These are phyloP conservation scores for Sphagnum magellanicum DNA, from an alignment of 228 moss, liverwort and hornwort genomes.

Conservation along the genomic window DNA sequence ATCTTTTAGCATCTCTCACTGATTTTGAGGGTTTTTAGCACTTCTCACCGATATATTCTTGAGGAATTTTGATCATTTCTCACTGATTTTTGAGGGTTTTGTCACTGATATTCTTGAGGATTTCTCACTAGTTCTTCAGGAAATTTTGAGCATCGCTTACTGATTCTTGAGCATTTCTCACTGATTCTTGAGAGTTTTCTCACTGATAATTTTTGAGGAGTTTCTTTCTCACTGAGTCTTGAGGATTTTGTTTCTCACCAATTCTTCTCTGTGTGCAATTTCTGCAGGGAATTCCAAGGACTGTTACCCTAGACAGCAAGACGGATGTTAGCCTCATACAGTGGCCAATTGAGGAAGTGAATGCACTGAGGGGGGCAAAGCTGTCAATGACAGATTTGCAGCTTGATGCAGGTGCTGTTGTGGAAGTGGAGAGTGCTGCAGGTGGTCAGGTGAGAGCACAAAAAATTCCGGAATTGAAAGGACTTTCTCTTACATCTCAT, in stretches of 20 bases:
- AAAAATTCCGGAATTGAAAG: too few species aligned
- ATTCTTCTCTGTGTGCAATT: too few species aligned
- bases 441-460: constrained; percentile 30
- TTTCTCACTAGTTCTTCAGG: constrained; percentile 36
- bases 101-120: constrained; percentile 20
- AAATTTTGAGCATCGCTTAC: background rate
- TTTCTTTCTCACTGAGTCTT: too few species aligned
- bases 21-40: constrained; percentile 2
- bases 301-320: background rate
- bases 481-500: background rate
- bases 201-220: too few species aligned
- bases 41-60: too few species aligned
- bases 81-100: too few species aligned
- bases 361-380: constrained; percentile 26
- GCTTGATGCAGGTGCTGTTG: constrained; percentile 27
- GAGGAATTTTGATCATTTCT: too few species aligned
- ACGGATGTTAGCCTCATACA: background rate
- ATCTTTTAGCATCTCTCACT: constrained; percentile 1
- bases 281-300: background rate
- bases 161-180: too few species aligned
- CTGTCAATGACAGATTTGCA: constrained; percentile 22
- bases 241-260: too few species aligned
- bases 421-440: constrained; percentile 16
- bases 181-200: too few species aligned
- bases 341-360: background rate